Evolutionary conservation across 805 yeast genomes (phyloP), one percentile per base, ranked within the genome.

Genomic region (Candida dajiaensis): DNA sequence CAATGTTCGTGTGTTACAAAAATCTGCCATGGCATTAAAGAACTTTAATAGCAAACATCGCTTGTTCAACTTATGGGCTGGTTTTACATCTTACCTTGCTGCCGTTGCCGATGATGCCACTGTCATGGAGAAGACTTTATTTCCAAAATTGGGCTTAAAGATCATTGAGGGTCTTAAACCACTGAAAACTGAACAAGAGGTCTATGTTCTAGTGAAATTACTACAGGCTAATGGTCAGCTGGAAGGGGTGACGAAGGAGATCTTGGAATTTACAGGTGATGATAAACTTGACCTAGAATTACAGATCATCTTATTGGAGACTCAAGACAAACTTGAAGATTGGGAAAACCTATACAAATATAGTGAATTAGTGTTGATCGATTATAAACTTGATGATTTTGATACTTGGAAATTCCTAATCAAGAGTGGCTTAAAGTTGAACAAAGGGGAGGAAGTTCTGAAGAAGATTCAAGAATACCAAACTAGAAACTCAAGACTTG

Each of bases 301-400:
- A 45, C 78, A 78, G 48, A 64, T 83, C 29, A 64, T 78, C 19
- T 71, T 77, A 49, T 55, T 83, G 16, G 77, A 76, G 2, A 66
- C 74, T 1, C 66, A 86, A 35, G 63, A 68, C 7, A 55, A 63
- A 15, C 28, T 64, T 8, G 66, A 73, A 44, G 53, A 70, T 3
- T 80, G 80, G 77, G 65, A 66, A 0, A 50, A 56, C 12, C 62
- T 88, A 13, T 69, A 57, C 50, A 62, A 69, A 0, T 66, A 67
- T 49, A 65, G 80, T 40, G 38, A 59, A 6, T 49, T 56, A 4
- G 69, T 78, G 13, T 61, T 89, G 29, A 66, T 72, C 16, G 68
- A 65, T 4, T 65, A 73, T 21, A 62, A 70, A 10, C 74, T 85
- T 45, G 89, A 90, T 62, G 96, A 89, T 61, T 90, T 79, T 71